Evolutionary conservation across 805 yeast genomes (phyloP), one percentile per base, ranked within the genome.

Genomic region (Vanderwaltozyma polyspora): DNA sequence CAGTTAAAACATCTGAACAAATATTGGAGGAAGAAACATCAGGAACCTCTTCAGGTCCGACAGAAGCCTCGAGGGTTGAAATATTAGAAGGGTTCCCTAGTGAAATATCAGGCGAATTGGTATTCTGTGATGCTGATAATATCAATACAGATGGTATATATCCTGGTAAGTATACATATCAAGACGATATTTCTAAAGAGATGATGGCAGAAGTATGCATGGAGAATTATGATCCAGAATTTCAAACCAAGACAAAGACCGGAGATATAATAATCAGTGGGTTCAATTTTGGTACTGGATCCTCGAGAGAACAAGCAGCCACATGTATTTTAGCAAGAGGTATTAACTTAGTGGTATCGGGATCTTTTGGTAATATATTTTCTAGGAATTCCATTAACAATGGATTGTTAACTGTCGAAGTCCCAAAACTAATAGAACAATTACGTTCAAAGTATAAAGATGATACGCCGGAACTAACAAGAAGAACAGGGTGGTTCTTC

Each of bases 121-220:
- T 91, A 14, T 67, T 91, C 18, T 91, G 98, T 70, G 95, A 91
- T 54, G 96, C 96, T 30, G 98, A 91, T 62, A 82, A 81, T 56
- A 78, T 91, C 61, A 91, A 91, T 64, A 91, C 99, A 16, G 99
- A 91, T 59, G 99, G 97, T 52, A 91, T 91, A 39, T 91, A 91
- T 57, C 99, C 99, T 16, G 99, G 99, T 45, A 91, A 91, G 59
- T 91, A 91, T 68, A 91, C 99, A 8, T 91, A 91, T 63, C 97
- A 91, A 65, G 99, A 91, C 59, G 97, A 91, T 55, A 91, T 91
- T 31, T 73, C 96, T 28, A 72, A 81, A 51, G 94, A 84, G 48
- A 84, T 80, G 57, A 91, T 91, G 99, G 98, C 98, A 24, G 82
- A 89, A 61, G 98, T 91, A 31, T 91, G 98, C 66, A 91, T 91